Percentiles rank a stretch among this genome's conserved stretches.
Evolutionary conservation across 768 basidiomycete genomes (phyloP).

Genomic region (Pleurotus tuoliensis): DNA sequence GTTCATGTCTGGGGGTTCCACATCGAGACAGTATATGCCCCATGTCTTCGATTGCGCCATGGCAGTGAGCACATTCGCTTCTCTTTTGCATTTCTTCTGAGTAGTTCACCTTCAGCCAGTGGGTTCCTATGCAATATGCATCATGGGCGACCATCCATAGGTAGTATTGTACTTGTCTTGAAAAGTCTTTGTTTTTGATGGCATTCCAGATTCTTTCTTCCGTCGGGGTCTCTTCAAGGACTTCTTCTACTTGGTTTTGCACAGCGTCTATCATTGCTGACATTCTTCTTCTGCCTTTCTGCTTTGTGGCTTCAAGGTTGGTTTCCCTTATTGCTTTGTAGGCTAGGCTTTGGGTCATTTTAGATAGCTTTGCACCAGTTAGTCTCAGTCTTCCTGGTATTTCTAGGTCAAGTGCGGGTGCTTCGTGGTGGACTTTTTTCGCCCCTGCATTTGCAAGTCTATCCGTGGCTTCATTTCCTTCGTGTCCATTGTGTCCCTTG

Average conservation of each 20-base stretch:
- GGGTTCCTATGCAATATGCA: conserved; percentile 18
- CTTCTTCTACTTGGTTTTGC: neutral
- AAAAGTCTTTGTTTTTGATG: conserved; percentile 9
- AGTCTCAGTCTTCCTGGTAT: neutral
- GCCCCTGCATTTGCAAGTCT: conserved; percentile 14
- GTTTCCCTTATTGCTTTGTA: conserved; percentile 10
- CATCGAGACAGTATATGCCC: conserved; percentile 26
- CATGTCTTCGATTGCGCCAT: conserved; percentile 16
- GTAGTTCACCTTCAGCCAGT: conserved; percentile 15
- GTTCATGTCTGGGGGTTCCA: conserved; percentile 12
- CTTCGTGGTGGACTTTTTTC: neutral
- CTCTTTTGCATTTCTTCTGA: conserved; percentile 10
- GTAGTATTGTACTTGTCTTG: conserved; percentile 6
- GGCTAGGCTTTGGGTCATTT: conserved; percentile 14
- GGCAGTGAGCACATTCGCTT: conserved; percentile 15
- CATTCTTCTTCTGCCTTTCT: neutral
- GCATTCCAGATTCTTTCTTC: conserved; percentile 11
- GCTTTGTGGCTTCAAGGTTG: neutral
- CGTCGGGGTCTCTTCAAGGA: neutral
- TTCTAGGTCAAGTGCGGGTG: neutral
- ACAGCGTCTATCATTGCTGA: neutral
- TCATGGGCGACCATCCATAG: conserved; percentile 20
- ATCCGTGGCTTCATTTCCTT: conserved; percentile 20
- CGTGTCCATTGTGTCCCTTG: conserved; percentile 19
- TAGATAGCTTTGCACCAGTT: conserved; percentile 12